Base-by-base conservation (phyloP, 1,139 yeast species). In the Debaryomycetaceae sp. region DNA sequence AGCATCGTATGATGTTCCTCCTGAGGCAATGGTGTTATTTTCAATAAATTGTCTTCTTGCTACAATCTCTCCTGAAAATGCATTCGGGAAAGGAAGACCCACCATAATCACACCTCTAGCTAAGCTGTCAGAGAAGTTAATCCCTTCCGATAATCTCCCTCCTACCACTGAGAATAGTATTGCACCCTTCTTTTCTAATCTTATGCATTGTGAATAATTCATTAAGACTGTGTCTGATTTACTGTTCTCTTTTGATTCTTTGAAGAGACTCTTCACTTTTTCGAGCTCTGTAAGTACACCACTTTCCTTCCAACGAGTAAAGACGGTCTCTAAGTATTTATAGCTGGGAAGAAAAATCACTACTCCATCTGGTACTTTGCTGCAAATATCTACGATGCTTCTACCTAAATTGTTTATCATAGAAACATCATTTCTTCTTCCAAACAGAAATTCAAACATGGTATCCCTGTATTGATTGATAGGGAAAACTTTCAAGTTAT, bases 131-230 rank as follows among this genome's bases (percentile, higher is more conserved):
- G 91, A 79, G 57, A 92, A 91, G 56, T 91, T 91, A 38, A 91
- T 92, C 5, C 98, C 98, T 59, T 91, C 98, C 0, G 96, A 87
- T 68, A 92, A 71, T 53, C 85, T 85, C 0, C 98, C 98, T 1
- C 97, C 97, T 13, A 92, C 96, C 0, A 92, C 96, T 0, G 96
- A 82, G 24, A 91, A 70, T 5, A 92, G 61, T 1, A 86, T 52
- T 0, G 95, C 92, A 0, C 95, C 94, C 5, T 55, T 41, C 2
- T 41, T 36, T 1, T 49, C 43, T 2, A 34, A 34, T n/a, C 48
- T 50, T 9, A 62, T 67, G 1, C 61, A 50, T 1, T 61, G 52
- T 1, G 82, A 61, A 52, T 84, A 92, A 2, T 72, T 74, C 0
- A 58, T 46, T 14, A 91, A 61, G 0, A 78, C 64, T 24, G 61